Evolutionary conservation across 2,329 filamentous ascomycete species (phyloP).

Genomic region (Fusarium armeniacum): DNA sequence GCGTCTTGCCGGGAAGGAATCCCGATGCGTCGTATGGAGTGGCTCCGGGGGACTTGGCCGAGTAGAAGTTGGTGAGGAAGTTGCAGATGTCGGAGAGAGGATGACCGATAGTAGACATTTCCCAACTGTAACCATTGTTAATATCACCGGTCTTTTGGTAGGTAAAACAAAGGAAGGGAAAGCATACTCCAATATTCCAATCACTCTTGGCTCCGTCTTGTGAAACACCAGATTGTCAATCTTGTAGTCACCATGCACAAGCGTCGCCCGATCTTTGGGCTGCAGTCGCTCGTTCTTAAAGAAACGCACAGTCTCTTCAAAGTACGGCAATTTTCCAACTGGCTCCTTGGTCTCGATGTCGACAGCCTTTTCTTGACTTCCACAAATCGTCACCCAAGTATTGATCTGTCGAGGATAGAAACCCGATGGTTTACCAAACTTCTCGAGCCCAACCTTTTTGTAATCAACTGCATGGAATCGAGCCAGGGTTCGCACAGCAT

Average conservation of each 20-base stretch:
- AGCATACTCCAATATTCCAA: slow-evolving; percentile 87
- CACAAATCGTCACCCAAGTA: slow-evolving; percentile 84
- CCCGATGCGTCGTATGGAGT: slow-evolving; percentile 55
- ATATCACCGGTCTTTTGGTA: not conserved
- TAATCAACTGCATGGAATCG: slow-evolving; percentile 84
- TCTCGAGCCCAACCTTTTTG: slow-evolving; percentile 74
- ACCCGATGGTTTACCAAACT: slow-evolving; percentile 78
- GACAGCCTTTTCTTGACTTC: slow-evolving; percentile 78
- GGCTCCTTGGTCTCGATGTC: slow-evolving; percentile 82
- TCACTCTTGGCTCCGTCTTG: slow-evolving; percentile 86
- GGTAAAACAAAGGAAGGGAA: not conserved
- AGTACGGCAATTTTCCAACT: slow-evolving; percentile 87
- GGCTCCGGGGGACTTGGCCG: slow-evolving; percentile 48
- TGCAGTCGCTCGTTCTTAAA: slow-evolving; percentile 78
- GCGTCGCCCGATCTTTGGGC: slow-evolving; percentile 80
- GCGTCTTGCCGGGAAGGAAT: slow-evolving; percentile 74
- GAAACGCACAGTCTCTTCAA: slow-evolving; percentile 83
- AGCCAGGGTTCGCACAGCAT: slow-evolving; percentile 85
- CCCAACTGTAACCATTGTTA: slow-evolving; percentile 73
- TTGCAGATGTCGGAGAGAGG: slow-evolving; percentile 93
- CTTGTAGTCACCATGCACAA: slow-evolving; percentile 98
- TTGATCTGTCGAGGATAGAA: slow-evolving; percentile 90
- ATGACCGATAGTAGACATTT: slow-evolving; percentile 98
- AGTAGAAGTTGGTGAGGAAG: slow-evolving; percentile 65
- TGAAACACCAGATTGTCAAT: slow-evolving; percentile 93